Percentiles rank a stretch among this genome's conserved stretches.
phyloP scores from a whole-genome alignment of 2,329 filamentous ascomycete species.

The Cercospora zeae-maydis region DNA sequence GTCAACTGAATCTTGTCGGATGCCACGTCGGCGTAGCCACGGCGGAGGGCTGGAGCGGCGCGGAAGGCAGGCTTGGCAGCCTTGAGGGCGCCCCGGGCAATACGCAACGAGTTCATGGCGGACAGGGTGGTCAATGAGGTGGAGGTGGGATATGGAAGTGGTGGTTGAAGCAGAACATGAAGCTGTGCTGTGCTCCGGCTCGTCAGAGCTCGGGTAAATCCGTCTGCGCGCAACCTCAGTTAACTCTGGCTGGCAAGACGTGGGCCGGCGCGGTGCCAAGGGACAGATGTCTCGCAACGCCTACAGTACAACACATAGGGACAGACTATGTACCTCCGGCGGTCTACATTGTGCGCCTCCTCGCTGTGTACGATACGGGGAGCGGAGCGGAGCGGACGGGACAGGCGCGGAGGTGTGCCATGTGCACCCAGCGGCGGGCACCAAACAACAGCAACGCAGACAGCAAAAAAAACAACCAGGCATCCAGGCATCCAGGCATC shows the following conservation, averaged over 20 bases:
- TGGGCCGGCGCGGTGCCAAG: neutral
- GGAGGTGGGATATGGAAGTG: conserved; percentile 2
- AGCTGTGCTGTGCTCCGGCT: conserved; percentile 1
- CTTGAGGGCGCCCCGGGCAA: conserved; percentile 85
- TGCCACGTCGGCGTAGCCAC: conserved; percentile 71
- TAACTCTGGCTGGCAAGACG: neutral
- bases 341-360: too few species aligned
- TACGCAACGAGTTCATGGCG: conserved; percentile 89
- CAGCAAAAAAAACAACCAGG: neutral
- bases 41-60: conserved; percentile 72
- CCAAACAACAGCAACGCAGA: neutral
- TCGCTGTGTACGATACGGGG: too few species aligned
- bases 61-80: conserved; percentile 74
- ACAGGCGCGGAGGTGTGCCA: too few species aligned
- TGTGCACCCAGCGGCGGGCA: too few species aligned
- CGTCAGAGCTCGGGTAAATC: neutral
- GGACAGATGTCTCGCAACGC: neutral
- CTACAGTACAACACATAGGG: neutral
- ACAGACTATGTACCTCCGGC: neutral
- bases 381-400: too few species aligned
- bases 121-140: conserved; percentile 9
- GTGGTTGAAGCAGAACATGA: neutral
- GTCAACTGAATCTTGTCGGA: conserved; percentile 83
- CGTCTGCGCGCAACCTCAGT: neutral
- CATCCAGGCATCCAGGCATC: neutral